A percentile compares a stretch with the other conserved stretches of the same genome.
Evolutionary conservation across 306 rosid species (phyloP).

Genomic region (Purshia tridentata): DNA sequence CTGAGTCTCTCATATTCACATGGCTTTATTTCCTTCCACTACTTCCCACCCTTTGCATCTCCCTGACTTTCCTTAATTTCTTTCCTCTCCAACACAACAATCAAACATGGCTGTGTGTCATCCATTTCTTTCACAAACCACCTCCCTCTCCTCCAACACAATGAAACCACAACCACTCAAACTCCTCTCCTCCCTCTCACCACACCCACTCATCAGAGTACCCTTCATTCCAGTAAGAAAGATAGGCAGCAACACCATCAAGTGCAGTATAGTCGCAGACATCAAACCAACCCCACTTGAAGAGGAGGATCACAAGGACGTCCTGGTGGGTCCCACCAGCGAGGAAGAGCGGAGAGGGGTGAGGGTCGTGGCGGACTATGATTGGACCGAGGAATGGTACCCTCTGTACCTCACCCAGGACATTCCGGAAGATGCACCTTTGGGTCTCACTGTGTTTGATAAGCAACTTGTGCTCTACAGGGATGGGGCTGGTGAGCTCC

Average conservation of each 20-base stretch:
- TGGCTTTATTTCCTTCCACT: constrained; percentile 1
- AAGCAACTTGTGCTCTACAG: constrained; percentile 66
- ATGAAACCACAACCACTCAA: not conserved
- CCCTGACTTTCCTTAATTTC: too few species aligned
- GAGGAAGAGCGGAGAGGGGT: constrained; percentile 49
- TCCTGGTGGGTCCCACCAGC: constrained; percentile 45
- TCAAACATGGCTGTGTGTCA: constrained; percentile 45
- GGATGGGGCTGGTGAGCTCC: constrained; percentile 56
- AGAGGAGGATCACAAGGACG: constrained; percentile 36
- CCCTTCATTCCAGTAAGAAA: constrained; percentile 5
- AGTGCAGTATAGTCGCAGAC: constrained; percentile 48
- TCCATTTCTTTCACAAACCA: constrained; percentile 30
- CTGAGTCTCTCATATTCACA: constrained; percentile 1
- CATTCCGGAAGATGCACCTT: constrained; percentile 82
- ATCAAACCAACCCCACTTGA: constrained; percentile 17
- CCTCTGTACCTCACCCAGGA: constrained; percentile 72
- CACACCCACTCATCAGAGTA: constrained; percentile 4
- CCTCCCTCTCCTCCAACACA: constrained; percentile 11
- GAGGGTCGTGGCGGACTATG: constrained; percentile 52
- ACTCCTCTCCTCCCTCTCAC: not conserved
- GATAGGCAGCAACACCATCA: constrained; percentile 2
- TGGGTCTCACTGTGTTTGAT: constrained; percentile 77
- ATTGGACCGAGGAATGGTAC: constrained; percentile 95
- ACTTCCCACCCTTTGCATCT: too few species aligned
- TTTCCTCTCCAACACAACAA: not conserved